Conservation (phyloP, 2,329 filamentous ascomycete species). For the Colletotrichum sansevieriae region DNA sequence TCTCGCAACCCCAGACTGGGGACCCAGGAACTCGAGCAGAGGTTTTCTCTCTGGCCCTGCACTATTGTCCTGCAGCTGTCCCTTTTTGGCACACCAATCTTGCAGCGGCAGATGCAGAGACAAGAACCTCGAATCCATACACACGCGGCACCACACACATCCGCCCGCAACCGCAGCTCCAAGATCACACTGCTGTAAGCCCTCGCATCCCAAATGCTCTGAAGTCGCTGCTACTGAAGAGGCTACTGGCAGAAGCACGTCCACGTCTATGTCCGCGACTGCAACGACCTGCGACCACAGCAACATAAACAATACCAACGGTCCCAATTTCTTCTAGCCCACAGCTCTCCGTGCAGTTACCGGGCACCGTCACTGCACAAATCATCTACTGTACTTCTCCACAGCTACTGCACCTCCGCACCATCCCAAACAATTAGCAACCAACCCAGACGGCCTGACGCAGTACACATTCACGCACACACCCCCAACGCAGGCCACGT, state of each 20-base stretch:
- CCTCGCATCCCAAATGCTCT: not conserved
- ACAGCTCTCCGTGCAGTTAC: too few species aligned
- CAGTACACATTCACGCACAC: not conserved
- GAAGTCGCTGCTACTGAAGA: too few species aligned
- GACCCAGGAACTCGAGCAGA: conserved; percentile 1
- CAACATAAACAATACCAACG: not conserved
- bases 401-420: conserved; percentile 18
- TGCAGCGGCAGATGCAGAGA: conserved; percentile 37
- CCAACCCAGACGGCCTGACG: not conserved
- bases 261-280: not conserved
- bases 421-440: conserved; percentile 14
- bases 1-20: not conserved
- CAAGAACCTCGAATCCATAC: conserved; percentile 9
- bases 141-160: not conserved
- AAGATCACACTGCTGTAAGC: conserved; percentile 9
- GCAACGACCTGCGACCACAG: not conserved
- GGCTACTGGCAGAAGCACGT: not conserved
- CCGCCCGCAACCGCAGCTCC: not conserved
- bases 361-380: not conserved
- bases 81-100: conserved; percentile 23
- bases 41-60: not conserved
- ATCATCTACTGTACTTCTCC: not conserved
- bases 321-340: too few species aligned
- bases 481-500: not conserved
- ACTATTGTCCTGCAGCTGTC: not conserved